Evolutionary conservation across 2,329 filamentous ascomycete species (phyloP).

Genomic region (Cercospora berteroae): DNA sequence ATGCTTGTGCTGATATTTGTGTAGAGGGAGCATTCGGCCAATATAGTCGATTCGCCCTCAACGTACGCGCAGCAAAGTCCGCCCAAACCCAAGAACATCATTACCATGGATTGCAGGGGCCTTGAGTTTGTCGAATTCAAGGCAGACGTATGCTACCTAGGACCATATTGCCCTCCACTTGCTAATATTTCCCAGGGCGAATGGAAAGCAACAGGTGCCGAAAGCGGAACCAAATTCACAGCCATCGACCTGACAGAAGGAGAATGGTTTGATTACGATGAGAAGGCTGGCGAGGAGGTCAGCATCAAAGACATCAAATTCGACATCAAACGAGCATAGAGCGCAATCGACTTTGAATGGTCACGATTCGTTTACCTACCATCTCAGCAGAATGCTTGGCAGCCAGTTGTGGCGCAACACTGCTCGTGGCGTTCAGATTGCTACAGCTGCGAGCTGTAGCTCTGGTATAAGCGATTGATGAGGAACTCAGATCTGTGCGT

Average conservation of each 20-base stretch:
- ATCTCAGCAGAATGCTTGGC: neutral
- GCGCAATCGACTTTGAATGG: slow-evolving; percentile 24
- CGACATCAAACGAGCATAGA: slow-evolving; percentile 68
- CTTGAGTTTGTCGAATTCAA: slow-evolving; percentile 90
- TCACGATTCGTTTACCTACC: neutral
- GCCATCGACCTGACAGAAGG: slow-evolving; percentile 80
- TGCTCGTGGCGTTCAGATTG: neutral
- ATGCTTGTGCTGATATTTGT: neutral
- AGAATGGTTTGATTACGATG: slow-evolving; percentile 98
- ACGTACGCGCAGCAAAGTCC: slow-evolving; percentile 70
- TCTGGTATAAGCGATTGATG: neutral
- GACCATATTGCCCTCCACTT: neutral
- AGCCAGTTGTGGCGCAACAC: neutral
- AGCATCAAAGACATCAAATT: slow-evolving; percentile 87
- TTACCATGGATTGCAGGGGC: slow-evolving; percentile 91
- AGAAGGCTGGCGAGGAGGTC: slow-evolving; percentile 87
- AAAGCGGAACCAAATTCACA: slow-evolving; percentile 78
- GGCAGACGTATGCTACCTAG: slow-evolving; percentile 63
- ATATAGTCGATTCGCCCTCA: slow-evolving; percentile 71
- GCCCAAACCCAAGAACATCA: slow-evolving; percentile 71
- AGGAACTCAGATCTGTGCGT: neutral
- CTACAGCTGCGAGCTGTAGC: neutral
- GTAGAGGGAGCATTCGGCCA: slow-evolving; percentile 80
- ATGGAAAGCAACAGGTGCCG: slow-evolving; percentile 79
- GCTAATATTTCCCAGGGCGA: slow-evolving; percentile 62